These are phyloP conservation scores for Solanum arcanum DNA, from an alignment of 257 asterid species.

Conservation along the genomic window DNA sequence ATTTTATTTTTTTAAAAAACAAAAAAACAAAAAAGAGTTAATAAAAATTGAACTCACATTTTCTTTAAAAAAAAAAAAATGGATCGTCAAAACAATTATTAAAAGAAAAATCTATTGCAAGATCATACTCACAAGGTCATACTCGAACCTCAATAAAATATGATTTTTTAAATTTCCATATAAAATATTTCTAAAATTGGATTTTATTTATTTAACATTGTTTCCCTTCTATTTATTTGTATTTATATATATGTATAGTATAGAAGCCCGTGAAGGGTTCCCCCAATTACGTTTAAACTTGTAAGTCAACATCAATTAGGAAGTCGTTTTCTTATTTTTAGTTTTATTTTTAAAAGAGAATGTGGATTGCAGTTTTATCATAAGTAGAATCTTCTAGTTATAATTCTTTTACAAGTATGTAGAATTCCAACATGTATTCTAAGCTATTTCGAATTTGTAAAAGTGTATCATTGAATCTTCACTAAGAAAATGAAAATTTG, in stretches of 20 bases:
- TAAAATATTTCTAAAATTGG: no score
- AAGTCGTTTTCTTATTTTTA: neutral
- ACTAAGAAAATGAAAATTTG: no score
- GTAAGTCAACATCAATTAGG: neutral
- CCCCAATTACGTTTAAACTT: neutral
- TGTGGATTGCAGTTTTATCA: neutral
- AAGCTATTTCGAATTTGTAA: no score
- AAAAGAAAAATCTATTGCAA: neutral
- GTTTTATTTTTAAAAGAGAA: neutral
- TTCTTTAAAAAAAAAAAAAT: neutral
- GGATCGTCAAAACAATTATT: neutral
- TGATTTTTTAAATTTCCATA: no score
- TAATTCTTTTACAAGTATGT: neutral
- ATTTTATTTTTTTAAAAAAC: no score
- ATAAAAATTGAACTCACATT: neutral
- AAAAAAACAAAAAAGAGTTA: neutral
- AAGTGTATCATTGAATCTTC: no score
- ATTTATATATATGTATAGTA: neutral
- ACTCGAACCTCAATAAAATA: no score
- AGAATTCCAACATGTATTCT: neutral
- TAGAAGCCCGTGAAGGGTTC: neutral
- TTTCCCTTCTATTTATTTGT: neutral
- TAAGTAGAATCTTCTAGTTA: neutral
- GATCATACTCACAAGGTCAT: no score
- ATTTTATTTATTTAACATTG: neutral